Evolutionary conservation across 2,329 filamentous ascomycete species (phyloP), one percentile per base, ranked within the genome.

Genomic region (Arthroderma sp.): DNA sequence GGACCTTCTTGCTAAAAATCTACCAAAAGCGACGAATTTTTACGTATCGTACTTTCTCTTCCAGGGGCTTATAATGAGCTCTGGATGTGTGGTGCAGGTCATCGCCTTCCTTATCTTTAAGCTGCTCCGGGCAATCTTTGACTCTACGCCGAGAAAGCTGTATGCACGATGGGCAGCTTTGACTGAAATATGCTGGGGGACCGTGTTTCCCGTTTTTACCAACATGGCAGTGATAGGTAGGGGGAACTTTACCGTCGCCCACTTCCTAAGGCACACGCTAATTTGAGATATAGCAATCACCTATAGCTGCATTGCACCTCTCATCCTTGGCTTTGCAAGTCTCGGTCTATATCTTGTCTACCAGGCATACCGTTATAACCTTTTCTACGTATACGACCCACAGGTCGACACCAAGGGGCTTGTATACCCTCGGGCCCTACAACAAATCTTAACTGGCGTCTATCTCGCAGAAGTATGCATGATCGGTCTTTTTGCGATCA

Each of bases 41-140:
- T 98, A 95, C 63, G 82, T 96, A 9, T 87, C 83, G 0, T 98
- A 95, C 67, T 94, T 96, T 55, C 76, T 96, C 27, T 80, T 98
- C 1, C 88, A 96, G 61, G 91, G 89, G 29, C 61, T 96, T 38
- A 80, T 78, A 3, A 76, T 87, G 49, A 83, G 86, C 6, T 77
- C 84, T 0, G 73, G 79, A 40, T 75, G 83, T 1, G 64, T 95
- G 1, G 72, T 91, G 1, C 86, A 93, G 53, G 70, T 82, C 31
- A 71, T 69, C 28, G 84, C 86, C 27, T 74, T 94, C 28, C 57
- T 86, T 15, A 67, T 89, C 22, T 86, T 83, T 59, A 77, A 77
- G 38, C 63, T 93, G 7, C 69, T 86, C 36, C 82, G 86, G 59
- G 82, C 80, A 48, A 75, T 82, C 55, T 73, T 88, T 32, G 75